These are phyloP conservation scores for Rhynchospora tenuis DNA, from an alignment of 176 grass and related monocot species.

Conservation along the genomic window DNA sequence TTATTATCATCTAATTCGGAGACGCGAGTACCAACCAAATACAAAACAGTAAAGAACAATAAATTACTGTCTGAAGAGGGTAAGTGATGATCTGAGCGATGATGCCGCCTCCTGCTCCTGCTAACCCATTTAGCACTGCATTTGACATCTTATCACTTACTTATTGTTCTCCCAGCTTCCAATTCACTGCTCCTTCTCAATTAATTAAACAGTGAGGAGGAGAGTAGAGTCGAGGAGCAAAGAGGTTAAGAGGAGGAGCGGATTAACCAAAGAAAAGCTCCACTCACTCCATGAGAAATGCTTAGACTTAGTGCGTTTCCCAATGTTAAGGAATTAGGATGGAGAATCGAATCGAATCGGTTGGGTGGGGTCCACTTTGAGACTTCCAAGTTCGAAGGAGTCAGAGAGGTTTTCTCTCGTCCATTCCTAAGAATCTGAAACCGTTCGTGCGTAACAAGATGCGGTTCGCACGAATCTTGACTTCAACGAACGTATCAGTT, in stretches of 20 bases:
- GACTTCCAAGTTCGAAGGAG: background rate
- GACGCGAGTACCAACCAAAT: background rate
- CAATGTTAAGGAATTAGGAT: background rate
- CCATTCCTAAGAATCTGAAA: background rate
- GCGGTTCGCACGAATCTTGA: background rate
- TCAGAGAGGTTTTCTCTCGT: background rate
- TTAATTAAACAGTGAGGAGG: background rate
- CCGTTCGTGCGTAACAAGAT: background rate
- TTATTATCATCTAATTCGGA: background rate
- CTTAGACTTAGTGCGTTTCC: background rate
- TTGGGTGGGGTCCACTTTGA: background rate
- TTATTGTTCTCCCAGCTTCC: background rate
- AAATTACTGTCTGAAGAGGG: constrained; percentile 67
- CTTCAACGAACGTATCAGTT: background rate
- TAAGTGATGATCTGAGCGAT: constrained; percentile 98
- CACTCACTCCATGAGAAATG: background rate
- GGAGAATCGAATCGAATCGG: background rate
- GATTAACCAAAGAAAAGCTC: background rate
- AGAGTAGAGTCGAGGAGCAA: background rate
- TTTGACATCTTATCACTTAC: constrained; percentile 59
- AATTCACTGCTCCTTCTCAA: constrained; percentile 8
- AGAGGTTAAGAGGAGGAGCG: background rate
- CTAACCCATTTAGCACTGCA: constrained; percentile 67
- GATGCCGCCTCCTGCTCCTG: constrained; percentile 76
- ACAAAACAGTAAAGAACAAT: background rate